Percentiles rank a stretch among this genome's conserved stretches.
phyloP scores from a whole-genome alignment of 164 flowering plant genomes.

The Umbilicus rupestris region DNA sequence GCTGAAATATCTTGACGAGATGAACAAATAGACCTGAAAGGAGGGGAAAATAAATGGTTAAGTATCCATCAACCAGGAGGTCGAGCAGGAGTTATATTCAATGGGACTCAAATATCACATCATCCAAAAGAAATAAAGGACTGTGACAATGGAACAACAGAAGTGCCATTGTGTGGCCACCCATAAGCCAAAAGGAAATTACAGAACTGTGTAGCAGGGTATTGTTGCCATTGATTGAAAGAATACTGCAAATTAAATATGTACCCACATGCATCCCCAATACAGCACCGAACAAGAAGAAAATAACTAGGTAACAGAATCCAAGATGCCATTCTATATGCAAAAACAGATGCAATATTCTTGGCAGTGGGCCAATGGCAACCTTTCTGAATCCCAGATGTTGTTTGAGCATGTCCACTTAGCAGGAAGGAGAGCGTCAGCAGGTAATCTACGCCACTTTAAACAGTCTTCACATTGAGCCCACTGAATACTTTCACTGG shows the following conservation, averaged over 20 bases:
- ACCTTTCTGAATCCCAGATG: constrained; percentile 71
- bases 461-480: constrained; percentile 62
- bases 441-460: constrained; percentile 57
- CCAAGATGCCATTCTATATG: neutral
- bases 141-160: no score
- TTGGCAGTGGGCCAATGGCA: constrained; percentile 3
- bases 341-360: neutral
- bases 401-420: constrained; percentile 68
- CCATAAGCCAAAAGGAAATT: no score
- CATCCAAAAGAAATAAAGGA: no score
- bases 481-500: constrained; percentile 51
- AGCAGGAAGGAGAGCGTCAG: constrained; percentile 40
- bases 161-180: no score
- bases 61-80: neutral
- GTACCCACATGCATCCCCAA: neutral
- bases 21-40: constrained; percentile 47
- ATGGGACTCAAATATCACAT: no score
- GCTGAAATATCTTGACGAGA: constrained; percentile 44
- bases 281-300: neutral
- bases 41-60: constrained; percentile 9
- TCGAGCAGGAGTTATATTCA: neutral
- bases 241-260: no score
- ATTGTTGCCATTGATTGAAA: no score
- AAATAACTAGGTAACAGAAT: neutral
- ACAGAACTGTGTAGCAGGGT: neutral